Evolutionary conservation across 2,329 filamentous ascomycete species (phyloP).

Genomic region (Talaromyces amestolkiae): DNA sequence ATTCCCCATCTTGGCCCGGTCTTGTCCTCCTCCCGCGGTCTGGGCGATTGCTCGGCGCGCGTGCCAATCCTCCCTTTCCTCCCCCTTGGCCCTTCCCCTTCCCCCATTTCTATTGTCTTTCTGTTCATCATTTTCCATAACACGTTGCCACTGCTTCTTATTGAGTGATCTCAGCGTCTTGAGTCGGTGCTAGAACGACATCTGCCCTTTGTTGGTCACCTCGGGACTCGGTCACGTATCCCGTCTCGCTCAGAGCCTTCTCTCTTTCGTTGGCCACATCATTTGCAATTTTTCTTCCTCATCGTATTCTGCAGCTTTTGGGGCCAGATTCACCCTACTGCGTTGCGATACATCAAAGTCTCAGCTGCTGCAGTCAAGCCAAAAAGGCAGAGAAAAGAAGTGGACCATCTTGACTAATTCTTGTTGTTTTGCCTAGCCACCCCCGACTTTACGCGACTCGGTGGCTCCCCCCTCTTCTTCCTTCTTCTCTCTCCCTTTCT

Average conservation of each 20-base stretch:
- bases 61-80: constrained; percentile 23
- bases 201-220: not conserved
- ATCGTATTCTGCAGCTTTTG: not conserved
- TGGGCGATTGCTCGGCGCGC: constrained; percentile 38
- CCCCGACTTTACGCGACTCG: constrained; percentile 19
- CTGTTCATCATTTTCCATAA: constrained; percentile 3
- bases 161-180: not conserved
- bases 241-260: not conserved
- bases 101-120: constrained; percentile 8
- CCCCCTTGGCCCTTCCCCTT: constrained; percentile 15
- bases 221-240: not conserved
- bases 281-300: not conserved
- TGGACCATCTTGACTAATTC: not conserved
- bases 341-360: not conserved
- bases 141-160: not conserved
- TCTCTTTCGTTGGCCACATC: not conserved
- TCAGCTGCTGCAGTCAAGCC: not conserved
- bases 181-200: not conserved
- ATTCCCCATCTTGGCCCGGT: constrained; percentile 32
- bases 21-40: constrained; percentile 32
- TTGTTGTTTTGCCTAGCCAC: constrained; percentile 3
- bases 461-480: constrained; percentile 20
- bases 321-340: not conserved
- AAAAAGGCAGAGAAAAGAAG: not conserved
- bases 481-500: constrained; percentile 16